phyloP scores from a whole-genome alignment of 1,139 yeast genomes.

The Candida glucosophila region DNA sequence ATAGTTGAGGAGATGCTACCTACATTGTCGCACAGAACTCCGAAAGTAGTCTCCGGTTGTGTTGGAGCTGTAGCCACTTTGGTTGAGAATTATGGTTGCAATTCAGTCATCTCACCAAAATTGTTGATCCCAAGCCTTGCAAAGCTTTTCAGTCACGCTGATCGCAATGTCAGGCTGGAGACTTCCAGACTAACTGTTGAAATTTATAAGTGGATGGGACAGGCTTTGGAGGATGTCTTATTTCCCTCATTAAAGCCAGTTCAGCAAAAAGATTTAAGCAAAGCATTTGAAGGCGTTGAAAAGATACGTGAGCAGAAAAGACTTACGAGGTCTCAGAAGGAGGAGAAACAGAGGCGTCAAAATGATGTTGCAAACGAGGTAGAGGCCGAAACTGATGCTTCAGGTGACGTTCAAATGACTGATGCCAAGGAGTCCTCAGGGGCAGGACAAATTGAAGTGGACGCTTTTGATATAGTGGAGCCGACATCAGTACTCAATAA shows the following conservation, averaged over 20 bases:
- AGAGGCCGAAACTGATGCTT: conserved; percentile 12
- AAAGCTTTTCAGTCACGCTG: conserved; percentile 78
- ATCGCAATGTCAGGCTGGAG: conserved; percentile 76
- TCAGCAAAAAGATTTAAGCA: conserved; percentile 78
- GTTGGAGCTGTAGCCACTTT: conserved; percentile 49
- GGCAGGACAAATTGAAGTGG: conserved; percentile 19
- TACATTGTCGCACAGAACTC: conserved; percentile 52
- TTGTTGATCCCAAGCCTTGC: conserved; percentile 52
- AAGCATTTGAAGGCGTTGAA: conserved; percentile 54
- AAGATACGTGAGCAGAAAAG: conserved; percentile 41
- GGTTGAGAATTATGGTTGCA: conserved; percentile 63
- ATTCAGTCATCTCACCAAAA: conserved; percentile 47
- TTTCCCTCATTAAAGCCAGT: conserved; percentile 79
- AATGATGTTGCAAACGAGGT: conserved; percentile 11
- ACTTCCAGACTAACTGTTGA: conserved; percentile 64
- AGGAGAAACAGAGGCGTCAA: conserved; percentile 11
- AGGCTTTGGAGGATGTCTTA: conserved; percentile 47
- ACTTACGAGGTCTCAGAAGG: conserved; percentile 43
- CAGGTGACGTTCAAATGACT: conserved; percentile 35
- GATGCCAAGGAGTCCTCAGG: conserved; percentile 1
- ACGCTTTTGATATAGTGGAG: conserved; percentile 32
- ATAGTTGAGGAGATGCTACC: conserved; percentile 66
- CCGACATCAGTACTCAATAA: conserved; percentile 54
- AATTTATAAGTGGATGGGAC: conserved; percentile 71
- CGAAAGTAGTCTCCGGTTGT: conserved; percentile 72